Conservation (phyloP, 305 asterid species). For the Solanum hybrid region DNA sequence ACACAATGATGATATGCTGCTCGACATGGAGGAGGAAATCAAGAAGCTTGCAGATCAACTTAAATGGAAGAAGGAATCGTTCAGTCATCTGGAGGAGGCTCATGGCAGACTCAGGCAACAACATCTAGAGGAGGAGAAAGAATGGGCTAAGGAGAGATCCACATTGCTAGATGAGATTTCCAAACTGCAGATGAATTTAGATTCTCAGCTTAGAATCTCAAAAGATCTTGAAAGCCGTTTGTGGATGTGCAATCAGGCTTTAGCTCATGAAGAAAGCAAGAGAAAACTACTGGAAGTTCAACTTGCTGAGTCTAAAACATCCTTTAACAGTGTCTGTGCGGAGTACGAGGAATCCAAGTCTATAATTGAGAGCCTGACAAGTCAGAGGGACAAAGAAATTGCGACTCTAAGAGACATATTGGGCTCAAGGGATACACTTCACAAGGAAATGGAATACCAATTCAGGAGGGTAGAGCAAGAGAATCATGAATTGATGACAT, state of each 20-base stretch:
- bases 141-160: constrained; percentile 72
- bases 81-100: constrained; percentile 71
- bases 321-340: constrained; percentile 41
- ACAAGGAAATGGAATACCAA: constrained; percentile 83
- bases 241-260: constrained; percentile 70
- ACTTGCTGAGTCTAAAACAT: constrained; percentile 48
- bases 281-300: constrained; percentile 52
- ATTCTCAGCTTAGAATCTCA: constrained; percentile 60
- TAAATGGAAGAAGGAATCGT: constrained; percentile 93
- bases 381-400: constrained; percentile 64
- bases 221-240: constrained; percentile 47
- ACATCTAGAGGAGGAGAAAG: constrained; percentile 46
- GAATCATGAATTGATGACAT: constrained; percentile 46
- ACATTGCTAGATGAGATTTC: constrained; percentile 53
- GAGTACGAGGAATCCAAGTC: constrained; percentile 67
- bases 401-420: constrained; percentile 49
- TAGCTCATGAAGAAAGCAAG: constrained; percentile 76
- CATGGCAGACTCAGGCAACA: constrained; percentile 52
- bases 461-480: constrained; percentile 62
- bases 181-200: constrained; percentile 45
- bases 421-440: constrained; percentile 49
- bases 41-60: constrained; percentile 56
- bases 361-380: constrained; percentile 35
- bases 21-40: constrained; percentile 51
- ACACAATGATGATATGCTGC: constrained; percentile 44